These are phyloP conservation scores for Phytophthora pinifolia DNA, from an alignment of 352 stramenopile species.

Conservation along the genomic window DNA sequence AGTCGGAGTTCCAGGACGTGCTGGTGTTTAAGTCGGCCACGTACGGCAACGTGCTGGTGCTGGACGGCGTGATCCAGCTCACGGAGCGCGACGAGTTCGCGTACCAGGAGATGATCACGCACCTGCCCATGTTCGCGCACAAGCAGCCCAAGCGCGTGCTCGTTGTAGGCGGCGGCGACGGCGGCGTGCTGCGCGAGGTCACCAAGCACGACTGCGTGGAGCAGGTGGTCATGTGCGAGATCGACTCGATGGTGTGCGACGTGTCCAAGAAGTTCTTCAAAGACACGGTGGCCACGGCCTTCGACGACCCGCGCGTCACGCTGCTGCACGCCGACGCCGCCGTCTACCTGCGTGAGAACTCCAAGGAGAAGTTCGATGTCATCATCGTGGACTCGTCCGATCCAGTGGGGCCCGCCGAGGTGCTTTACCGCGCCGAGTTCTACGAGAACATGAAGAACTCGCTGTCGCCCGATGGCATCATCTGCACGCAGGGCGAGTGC, in stretches of 20 bases:
- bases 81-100: constrained; percentile 98
- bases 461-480: constrained; percentile 83
- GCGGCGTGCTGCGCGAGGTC: constrained; percentile 97
- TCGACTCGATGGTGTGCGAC: constrained; percentile 97
- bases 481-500: constrained; percentile 96
- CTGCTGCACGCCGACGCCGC: constrained; percentile 93
- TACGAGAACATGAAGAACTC: constrained; percentile 94
- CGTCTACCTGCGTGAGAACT: constrained; percentile 86
- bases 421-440: constrained; percentile 95
- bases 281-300: constrained; percentile 91
- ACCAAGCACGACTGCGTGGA: constrained; percentile 93
- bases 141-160: constrained; percentile 94
- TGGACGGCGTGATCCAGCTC: constrained; percentile 99
- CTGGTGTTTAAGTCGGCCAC: constrained; percentile 98
- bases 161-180: constrained; percentile 98
- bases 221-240: constrained; percentile 98
- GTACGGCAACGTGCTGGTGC: constrained; percentile 98
- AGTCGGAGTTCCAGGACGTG: constrained; percentile 98
- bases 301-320: constrained; percentile 95
- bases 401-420: constrained; percentile 93
- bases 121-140: constrained; percentile 97
- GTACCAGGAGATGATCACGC: constrained; percentile 99
- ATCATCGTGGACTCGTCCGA: constrained; percentile 98
- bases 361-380: constrained; percentile 92
- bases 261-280: constrained; percentile 94